These are phyloP conservation scores for Nigrospora sphaerica DNA, from an alignment of 2,329 filamentous ascomycete genomes.

Conservation along the genomic window DNA sequence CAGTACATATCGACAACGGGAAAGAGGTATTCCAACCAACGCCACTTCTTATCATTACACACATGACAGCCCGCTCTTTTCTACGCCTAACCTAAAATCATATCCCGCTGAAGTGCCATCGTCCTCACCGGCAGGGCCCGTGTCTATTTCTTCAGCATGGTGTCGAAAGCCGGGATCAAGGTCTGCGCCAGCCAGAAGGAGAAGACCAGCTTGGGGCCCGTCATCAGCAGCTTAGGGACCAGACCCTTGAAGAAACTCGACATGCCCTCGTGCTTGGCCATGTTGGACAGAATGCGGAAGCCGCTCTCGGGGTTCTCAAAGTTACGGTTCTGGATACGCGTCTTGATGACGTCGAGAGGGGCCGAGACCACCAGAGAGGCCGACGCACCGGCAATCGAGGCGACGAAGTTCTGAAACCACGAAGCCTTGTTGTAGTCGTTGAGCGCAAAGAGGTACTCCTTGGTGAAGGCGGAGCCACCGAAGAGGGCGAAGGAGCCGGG, in stretches of 20 bases:
- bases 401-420: constrained; percentile 96
- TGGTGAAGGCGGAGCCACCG: constrained; percentile 93
- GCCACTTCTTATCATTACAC: constrained; percentile 5
- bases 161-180: constrained; percentile 84
- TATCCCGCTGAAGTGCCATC: not conserved
- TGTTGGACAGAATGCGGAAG: constrained; percentile 84
- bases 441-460: constrained; percentile 89
- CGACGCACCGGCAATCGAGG: constrained; percentile 89
- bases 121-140: not conserved
- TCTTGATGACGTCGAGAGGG: constrained; percentile 96
- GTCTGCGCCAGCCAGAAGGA: constrained; percentile 99
- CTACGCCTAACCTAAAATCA: not conserved
- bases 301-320: constrained; percentile 97
- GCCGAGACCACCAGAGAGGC: constrained; percentile 96
- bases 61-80: not conserved
- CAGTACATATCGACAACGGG: not conserved
- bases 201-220: constrained; percentile 96
- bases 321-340: constrained; percentile 95
- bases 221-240: constrained; percentile 97
- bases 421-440: constrained; percentile 90
- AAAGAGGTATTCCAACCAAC: constrained; percentile 3
- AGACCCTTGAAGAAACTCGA: constrained; percentile 95
- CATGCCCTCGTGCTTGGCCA: constrained; percentile 84
- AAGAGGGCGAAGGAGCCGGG: constrained; percentile 97
- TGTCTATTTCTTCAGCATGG: constrained; percentile 29